phyloP scores from a whole-genome alignment of 768 basidiomycete species.

The Boletus reticuloceps region DNA sequence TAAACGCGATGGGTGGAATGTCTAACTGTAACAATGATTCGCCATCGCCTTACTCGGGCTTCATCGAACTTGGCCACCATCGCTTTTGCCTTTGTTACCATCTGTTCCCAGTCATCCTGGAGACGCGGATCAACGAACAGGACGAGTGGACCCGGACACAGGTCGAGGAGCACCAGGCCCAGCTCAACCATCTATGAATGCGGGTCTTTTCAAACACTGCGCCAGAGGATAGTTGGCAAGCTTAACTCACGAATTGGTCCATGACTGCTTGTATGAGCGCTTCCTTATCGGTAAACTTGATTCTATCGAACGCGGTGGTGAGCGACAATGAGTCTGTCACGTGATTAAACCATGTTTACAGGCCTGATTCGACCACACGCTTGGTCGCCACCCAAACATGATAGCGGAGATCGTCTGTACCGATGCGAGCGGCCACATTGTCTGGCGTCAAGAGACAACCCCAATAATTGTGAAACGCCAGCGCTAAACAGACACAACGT shows the following conservation, averaged over 20 bases:
- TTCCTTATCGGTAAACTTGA: constrained; percentile 11
- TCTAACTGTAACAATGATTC: constrained; percentile 49
- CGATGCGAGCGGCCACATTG: constrained; percentile 25
- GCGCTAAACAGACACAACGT: constrained; percentile 15
- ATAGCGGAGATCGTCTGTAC: constrained; percentile 28
- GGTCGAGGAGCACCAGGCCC: constrained; percentile 41
- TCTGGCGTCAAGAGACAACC: constrained; percentile 36
- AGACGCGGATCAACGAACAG: constrained; percentile 51
- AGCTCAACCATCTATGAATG: constrained; percentile 49
- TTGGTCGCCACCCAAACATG: constrained; percentile 35
- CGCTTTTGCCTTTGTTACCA: constrained; percentile 43
- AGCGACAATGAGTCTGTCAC: not conserved
- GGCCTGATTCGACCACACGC: constrained; percentile 27
- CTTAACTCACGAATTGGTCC: constrained; percentile 32
- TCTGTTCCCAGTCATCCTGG: constrained; percentile 34
- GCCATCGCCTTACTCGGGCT: constrained; percentile 37
- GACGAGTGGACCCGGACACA: constrained; percentile 47
- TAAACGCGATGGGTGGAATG: not conserved
- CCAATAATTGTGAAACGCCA: constrained; percentile 33
- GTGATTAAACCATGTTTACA: constrained; percentile 3
- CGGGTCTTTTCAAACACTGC: not conserved
- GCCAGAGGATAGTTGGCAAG: not conserved
- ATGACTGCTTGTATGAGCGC: constrained; percentile 19
- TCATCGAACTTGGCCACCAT: constrained; percentile 41
- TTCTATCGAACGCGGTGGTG: not conserved